Evolutionary conservation across 2,329 filamentous ascomycete genomes (phyloP).

Genomic region (Lojkania enalia): DNA sequence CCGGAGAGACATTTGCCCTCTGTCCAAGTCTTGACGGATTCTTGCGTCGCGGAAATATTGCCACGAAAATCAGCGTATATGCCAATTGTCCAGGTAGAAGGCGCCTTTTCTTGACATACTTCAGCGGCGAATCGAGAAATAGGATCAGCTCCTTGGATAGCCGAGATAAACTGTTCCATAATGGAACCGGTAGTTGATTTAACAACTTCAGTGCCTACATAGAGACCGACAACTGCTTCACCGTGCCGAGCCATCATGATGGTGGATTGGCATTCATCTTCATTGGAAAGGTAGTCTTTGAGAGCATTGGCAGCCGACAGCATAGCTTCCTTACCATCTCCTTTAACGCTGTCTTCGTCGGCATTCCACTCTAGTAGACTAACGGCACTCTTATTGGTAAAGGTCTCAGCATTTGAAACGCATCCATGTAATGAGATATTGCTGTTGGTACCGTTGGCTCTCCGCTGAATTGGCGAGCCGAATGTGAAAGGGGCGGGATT

Average conservation of each 20-base stretch:
- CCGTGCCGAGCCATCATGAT: conserved; percentile 1
- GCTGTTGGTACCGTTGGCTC: not conserved
- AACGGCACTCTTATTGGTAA: conserved; percentile 1
- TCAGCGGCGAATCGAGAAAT: not conserved
- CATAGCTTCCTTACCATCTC: not conserved
- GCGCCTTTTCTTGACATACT: not conserved
- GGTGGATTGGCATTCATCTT: not conserved
- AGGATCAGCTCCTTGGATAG: not conserved
- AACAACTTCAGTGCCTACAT: not conserved
- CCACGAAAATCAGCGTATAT: conserved; percentile 1
- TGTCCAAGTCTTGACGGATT: not conserved
- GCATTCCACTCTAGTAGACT: not conserved
- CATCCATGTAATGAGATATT: not conserved
- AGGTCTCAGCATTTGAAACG: not conserved
- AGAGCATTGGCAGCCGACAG: not conserved
- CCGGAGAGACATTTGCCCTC: not conserved
- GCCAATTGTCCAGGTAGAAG: not conserved
- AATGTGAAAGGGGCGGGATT: not conserved
- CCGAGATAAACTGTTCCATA: not conserved
- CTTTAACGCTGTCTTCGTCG: not conserved
- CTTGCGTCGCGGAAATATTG: conserved; percentile 1
- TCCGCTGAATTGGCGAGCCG: not conserved
- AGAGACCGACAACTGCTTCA: not conserved
- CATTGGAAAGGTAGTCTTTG: not conserved
- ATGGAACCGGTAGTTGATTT: not conserved